Percentiles rank a stretch among this genome's conserved stretches.
Conservation (phyloP, 352 stramenopile genomes). For the Globisporangium radiosum region DNA sequence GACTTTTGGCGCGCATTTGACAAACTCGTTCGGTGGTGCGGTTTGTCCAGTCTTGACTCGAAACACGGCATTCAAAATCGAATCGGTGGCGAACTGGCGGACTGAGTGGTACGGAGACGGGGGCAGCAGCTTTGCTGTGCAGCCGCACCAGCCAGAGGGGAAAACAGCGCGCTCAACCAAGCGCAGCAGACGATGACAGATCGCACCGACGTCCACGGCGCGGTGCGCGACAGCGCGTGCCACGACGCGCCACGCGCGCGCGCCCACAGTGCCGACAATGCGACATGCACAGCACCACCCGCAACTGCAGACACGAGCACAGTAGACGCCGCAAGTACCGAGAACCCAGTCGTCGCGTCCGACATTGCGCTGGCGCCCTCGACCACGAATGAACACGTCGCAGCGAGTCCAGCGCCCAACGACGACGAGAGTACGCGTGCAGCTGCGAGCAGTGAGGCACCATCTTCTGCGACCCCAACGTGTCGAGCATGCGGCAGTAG, state of each 20-base stretch:
- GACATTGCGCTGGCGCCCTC: not conserved
- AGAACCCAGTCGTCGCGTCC: not conserved
- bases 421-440: not conserved
- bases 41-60: too few species aligned
- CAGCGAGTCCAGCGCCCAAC: not conserved
- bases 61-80: too few species aligned
- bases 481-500: slow-evolving; percentile 5
- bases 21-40: too few species aligned
- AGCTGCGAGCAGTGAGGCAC: not conserved
- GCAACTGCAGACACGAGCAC: not conserved
- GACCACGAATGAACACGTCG: not conserved
- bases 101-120: too few species aligned
- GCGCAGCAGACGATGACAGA: slow-evolving; percentile 7
- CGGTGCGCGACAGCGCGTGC: slow-evolving; percentile 3
- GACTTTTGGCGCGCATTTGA: too few species aligned
- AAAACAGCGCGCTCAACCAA: slow-evolving; percentile 3
- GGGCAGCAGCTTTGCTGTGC: not conserved
- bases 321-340: too few species aligned
- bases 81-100: too few species aligned
- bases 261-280: not conserved
- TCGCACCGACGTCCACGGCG: slow-evolving; percentile 9
- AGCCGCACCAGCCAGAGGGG: not conserved
- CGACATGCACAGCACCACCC: not conserved
- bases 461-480: not conserved
- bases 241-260: slow-evolving; percentile 3